Evolutionary conservation across 2,329 filamentous ascomycete genomes (phyloP).

Genomic region (Cladosporium sphaerospermum): DNA sequence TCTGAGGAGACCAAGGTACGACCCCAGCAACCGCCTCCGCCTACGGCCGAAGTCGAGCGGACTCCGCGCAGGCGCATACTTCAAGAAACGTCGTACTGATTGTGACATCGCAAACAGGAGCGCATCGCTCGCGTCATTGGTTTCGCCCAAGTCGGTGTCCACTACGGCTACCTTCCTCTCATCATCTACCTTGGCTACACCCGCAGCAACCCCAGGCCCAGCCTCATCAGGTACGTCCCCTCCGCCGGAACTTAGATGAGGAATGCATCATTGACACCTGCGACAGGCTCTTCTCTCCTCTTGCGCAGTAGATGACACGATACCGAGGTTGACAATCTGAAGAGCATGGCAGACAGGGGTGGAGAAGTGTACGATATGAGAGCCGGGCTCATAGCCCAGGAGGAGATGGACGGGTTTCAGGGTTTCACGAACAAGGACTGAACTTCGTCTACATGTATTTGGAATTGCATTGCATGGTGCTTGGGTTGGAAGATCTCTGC

Average conservation of each 20-base stretch:
- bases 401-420: not conserved
- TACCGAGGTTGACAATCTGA: not conserved
- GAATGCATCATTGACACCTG: constrained; percentile 8
- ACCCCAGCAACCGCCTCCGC: constrained; percentile 4
- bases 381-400: not conserved
- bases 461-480: constrained; percentile 11
- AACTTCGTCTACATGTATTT: too few relatives aligned
- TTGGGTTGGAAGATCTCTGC: constrained; percentile 1
- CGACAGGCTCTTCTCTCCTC: constrained; percentile 25
- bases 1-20: constrained; percentile 95
- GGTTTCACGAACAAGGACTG: too few relatives aligned
- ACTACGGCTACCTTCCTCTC: constrained; percentile 96
- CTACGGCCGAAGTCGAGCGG: not conserved
- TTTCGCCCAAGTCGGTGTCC: constrained; percentile 83
- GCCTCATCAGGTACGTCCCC: constrained; percentile 57
- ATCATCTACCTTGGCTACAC: constrained; percentile 98
- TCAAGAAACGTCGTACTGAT: constrained; percentile 21
- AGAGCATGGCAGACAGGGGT: not conserved
- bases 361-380: constrained; percentile 17
- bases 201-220: constrained; percentile 83
- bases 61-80: not conserved
- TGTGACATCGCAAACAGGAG: constrained; percentile 55
- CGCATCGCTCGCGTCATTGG: constrained; percentile 97
- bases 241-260: not conserved
- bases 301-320: constrained; percentile 23